phyloP scores from a whole-genome alignment of 805 yeast species.

The Metschnikowia drakensbergensis region DNA sequence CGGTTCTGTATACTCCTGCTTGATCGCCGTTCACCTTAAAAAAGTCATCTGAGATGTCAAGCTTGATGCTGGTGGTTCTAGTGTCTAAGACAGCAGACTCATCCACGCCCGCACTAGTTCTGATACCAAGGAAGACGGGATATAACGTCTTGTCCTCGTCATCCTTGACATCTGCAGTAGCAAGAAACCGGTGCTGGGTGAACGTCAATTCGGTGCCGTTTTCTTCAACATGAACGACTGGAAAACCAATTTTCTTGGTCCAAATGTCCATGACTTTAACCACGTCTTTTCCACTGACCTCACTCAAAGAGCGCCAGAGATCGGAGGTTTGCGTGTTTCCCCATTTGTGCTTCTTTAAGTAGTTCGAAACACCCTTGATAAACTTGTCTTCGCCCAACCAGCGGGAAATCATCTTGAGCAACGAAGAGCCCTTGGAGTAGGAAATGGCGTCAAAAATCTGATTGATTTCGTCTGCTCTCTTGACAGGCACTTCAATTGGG shows the following conservation, averaged over 20 bases:
- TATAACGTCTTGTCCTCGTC: conserved; percentile 69
- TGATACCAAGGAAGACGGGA: conserved; percentile 68
- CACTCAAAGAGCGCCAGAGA: conserved; percentile 69
- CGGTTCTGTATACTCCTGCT: conserved; percentile 72
- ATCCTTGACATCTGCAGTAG: conserved; percentile 72
- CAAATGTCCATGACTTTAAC: conserved; percentile 71
- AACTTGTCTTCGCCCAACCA: conserved; percentile 78
- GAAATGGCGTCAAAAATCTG: conserved; percentile 85
- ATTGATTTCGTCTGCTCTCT: conserved; percentile 72
- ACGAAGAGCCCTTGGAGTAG: conserved; percentile 75
- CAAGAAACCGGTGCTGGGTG: conserved; percentile 69
- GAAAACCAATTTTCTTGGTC: conserved; percentile 78
- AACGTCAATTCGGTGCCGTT: conserved; percentile 46
- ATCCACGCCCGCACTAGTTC: conserved; percentile 56
- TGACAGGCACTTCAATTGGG: conserved; percentile 81
- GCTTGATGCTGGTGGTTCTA: conserved; percentile 38
- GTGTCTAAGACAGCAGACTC: conserved; percentile 52
- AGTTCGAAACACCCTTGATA: conserved; percentile 74
- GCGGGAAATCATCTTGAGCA: conserved; percentile 72
- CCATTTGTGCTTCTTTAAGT: conserved; percentile 71
- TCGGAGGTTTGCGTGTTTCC: conserved; percentile 75
- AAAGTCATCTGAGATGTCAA: conserved; percentile 43
- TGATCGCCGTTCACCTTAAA: conserved; percentile 71
- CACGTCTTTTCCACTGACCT: conserved; percentile 70
- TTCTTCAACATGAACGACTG: conserved; percentile 59